phyloP scores from a whole-genome alignment of 1,284 basidiomycete genomes.

The Peniophora sp. region DNA sequence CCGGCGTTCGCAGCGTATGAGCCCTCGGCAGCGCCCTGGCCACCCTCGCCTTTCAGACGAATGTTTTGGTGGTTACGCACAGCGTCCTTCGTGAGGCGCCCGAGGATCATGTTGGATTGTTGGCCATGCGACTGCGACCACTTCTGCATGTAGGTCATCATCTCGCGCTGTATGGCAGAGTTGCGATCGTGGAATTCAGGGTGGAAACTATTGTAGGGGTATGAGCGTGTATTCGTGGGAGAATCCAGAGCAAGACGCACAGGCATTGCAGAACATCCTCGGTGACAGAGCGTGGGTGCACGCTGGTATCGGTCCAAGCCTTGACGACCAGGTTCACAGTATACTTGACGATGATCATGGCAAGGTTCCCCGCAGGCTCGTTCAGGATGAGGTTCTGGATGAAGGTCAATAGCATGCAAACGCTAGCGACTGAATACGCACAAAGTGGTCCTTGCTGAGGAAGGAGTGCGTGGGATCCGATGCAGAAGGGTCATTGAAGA shows the following conservation, averaged over 20 bases:
- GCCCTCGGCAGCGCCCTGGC: conserved; percentile 32
- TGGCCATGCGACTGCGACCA: conserved; percentile 56
- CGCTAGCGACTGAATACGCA: conserved; percentile 25
- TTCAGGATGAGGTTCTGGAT: conserved; percentile 64
- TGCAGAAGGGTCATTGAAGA: conserved; percentile 70
- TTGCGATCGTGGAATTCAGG: conserved; percentile 71
- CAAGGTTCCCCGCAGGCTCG: conserved; percentile 73
- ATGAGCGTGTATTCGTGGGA: not conserved
- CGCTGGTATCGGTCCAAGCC: conserved; percentile 74
- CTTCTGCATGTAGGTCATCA: conserved; percentile 56
- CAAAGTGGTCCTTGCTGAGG: conserved; percentile 76
- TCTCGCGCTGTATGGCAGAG: conserved; percentile 72
- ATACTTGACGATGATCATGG: conserved; percentile 57
- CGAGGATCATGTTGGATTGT: conserved; percentile 45
- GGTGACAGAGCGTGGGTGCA: conserved; percentile 51
- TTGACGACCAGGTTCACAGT: conserved; percentile 60
- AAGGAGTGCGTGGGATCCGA: conserved; percentile 85
- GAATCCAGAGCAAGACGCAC: conserved; percentile 28
- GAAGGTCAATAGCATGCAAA: not conserved
- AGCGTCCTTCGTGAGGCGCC: conserved; percentile 55
- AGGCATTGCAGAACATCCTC: conserved; percentile 72
- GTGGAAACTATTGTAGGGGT: conserved; percentile 53
- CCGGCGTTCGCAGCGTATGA: conserved; percentile 40
- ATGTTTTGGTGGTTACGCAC: conserved; percentile 73
- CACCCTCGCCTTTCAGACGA: conserved; percentile 51